These are phyloP conservation scores for Mucor indicus DNA, from an alignment of 371 early-diverging fungal species.

Conservation along the genomic window DNA sequence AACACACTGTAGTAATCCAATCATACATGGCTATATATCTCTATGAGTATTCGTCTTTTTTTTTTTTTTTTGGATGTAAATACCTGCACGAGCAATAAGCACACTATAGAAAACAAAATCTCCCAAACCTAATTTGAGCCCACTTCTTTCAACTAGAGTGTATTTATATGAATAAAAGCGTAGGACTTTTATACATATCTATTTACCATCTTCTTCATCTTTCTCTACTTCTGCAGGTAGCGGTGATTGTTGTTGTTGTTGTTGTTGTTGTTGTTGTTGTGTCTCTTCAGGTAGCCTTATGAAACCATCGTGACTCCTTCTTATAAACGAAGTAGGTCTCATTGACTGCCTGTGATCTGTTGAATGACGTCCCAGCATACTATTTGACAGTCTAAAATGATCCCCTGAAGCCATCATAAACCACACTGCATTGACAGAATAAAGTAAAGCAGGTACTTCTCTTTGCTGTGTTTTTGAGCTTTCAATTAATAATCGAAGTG, in stretches of 20 bases:
- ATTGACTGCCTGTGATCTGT: not conserved
- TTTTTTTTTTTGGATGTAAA: constrained; percentile 19
- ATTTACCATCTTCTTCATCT: constrained; percentile 58
- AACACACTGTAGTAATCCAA: constrained; percentile 84
- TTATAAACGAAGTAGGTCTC: not conserved
- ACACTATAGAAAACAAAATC: constrained; percentile 92
- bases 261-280: too few relatives aligned
- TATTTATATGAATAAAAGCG: too few relatives aligned
- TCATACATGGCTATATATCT: constrained; percentile 65
- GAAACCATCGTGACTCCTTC: constrained; percentile 24
- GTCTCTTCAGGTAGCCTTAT: constrained; percentile 24
- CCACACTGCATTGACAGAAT: constrained; percentile 75
- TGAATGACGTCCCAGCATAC: not conserved
- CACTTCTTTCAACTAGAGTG: constrained; percentile 61
- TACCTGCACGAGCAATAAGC: constrained; percentile 78
- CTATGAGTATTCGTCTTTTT: not conserved
- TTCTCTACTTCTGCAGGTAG: not conserved
- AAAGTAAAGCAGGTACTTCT: constrained; percentile 80
- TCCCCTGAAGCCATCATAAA: constrained; percentile 67
- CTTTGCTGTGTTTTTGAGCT: constrained; percentile 67
- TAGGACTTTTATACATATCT: not conserved
- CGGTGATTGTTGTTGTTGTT: too few relatives aligned
- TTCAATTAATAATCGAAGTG: constrained; percentile 79
- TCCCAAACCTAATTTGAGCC: constrained; percentile 82
- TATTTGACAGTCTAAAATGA: constrained; percentile 5